phyloP scores from a whole-genome alignment of 2,329 filamentous ascomycete genomes.

The Cladophialophora yegresii region DNA sequence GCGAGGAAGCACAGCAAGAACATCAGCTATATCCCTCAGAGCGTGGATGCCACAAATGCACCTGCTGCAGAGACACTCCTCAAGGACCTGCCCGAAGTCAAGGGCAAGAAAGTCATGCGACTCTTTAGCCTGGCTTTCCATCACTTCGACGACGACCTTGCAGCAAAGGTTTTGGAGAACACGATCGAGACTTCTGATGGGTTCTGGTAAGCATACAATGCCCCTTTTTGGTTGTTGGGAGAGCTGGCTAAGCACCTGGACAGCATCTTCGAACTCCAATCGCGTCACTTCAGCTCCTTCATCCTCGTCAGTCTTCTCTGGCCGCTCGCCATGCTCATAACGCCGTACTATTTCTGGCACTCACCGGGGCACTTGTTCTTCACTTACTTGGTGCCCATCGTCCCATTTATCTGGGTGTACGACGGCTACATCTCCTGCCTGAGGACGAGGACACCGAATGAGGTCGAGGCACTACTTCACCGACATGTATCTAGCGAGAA shows the following conservation, averaged over 20 bases:
- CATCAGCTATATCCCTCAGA: conserved; percentile 60
- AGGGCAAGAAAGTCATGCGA: conserved; percentile 61
- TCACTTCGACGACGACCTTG: conserved; percentile 69
- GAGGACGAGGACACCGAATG: conserved; percentile 66
- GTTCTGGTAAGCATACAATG: conserved; percentile 37
- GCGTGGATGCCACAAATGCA: conserved; percentile 66
- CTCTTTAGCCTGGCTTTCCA: conserved; percentile 76
- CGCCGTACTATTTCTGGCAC: conserved; percentile 46
- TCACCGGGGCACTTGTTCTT: conserved; percentile 63
- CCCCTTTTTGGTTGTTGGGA: neutral
- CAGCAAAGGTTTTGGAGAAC: conserved; percentile 62
- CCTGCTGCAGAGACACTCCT: conserved; percentile 51
- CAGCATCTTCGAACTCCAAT: conserved; percentile 71
- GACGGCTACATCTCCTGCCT: conserved; percentile 70
- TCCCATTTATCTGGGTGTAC: conserved; percentile 68
- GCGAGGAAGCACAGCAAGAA: conserved; percentile 57
- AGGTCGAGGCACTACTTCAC: conserved; percentile 63
- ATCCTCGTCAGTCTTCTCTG: conserved; percentile 55
- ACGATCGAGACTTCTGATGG: conserved; percentile 58
- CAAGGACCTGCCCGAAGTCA: conserved; percentile 36
- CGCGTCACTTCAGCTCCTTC: conserved; percentile 59
- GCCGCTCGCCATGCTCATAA: conserved; percentile 40
- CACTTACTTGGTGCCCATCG: conserved; percentile 65
- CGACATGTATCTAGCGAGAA: conserved; percentile 29
- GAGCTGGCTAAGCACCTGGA: conserved; percentile 9